phyloP scores from a whole-genome alignment of 176 grass and related monocot genomes.

The Triticum turgidum region DNA sequence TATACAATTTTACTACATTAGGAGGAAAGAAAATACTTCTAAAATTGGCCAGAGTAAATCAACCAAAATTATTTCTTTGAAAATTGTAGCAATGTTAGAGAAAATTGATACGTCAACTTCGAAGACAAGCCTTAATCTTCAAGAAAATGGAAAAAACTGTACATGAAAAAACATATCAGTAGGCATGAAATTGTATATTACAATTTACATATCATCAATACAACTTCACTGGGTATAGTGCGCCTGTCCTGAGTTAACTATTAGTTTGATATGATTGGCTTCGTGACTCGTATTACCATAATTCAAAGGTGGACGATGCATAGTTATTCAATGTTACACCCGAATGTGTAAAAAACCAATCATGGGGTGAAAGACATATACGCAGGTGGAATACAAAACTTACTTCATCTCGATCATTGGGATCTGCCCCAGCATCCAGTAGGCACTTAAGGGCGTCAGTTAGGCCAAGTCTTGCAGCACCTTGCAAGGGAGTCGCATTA shows the following conservation, averaged over 20 bases:
- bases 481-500: neutral
- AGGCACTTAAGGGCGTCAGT: neutral
- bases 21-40: neutral
- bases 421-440: neutral
- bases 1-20: neutral
- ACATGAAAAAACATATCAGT: neutral
- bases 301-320: neutral
- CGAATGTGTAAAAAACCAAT: neutral
- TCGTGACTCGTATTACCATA: neutral
- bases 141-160: neutral
- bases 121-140: neutral
- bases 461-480: neutral
- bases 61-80: neutral
- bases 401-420: neutral
- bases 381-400: neutral
- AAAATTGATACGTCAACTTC: neutral
- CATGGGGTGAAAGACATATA: neutral
- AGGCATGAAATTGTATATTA: neutral
- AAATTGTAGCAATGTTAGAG: neutral
- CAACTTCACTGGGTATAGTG: neutral
- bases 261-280: neutral
- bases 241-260: neutral
- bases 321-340: neutral
- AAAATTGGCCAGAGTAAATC: neutral
- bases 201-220: neutral